These are phyloP conservation scores for Argentina anserina DNA, from an alignment of 306 rosid genomes.

Conservation along the genomic window DNA sequence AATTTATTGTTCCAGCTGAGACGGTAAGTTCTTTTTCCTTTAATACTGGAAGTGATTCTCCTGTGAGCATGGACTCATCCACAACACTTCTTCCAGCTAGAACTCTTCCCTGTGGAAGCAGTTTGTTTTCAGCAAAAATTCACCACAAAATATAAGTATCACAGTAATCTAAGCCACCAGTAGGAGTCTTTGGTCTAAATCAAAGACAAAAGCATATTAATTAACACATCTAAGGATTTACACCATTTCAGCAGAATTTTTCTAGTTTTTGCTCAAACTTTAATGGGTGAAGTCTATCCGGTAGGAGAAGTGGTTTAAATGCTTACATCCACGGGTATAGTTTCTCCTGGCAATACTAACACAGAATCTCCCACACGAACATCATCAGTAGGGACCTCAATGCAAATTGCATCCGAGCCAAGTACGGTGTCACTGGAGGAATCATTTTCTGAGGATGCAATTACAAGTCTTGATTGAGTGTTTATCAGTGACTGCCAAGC, in stretches of 20 bases:
- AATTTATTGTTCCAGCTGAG: conserved; percentile 90
- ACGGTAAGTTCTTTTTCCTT: conserved; percentile 82
- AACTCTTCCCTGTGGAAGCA: conserved; percentile 67
- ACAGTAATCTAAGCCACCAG: background rate
- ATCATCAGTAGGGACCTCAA: conserved; percentile 89
- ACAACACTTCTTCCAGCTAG: conserved; percentile 93
- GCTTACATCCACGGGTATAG: conserved; percentile 91
- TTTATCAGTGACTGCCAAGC: conserved; percentile 85
- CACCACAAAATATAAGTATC: background rate
- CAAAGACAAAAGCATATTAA: background rate
- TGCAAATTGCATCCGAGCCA: conserved; percentile 64
- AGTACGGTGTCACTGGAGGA: conserved; percentile 61
- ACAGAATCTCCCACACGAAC: conserved; percentile 90
- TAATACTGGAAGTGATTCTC: conserved; percentile 94
- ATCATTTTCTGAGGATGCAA: conserved; percentile 65
- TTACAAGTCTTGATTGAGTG: conserved; percentile 87
- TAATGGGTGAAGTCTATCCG: background rate
- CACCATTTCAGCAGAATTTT: background rate
- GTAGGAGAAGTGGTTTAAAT: conserved; percentile 13
- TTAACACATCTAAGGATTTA: background rate
- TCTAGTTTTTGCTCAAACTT: background rate
- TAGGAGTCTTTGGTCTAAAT: background rate
- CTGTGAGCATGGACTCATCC: conserved; percentile 98
- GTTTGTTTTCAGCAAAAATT: conserved; percentile 28
- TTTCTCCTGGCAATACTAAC: conserved; percentile 94